Evolutionary conservation across 106 monocot genomes (phyloP).

Genomic region (Phalaenopsis equestris): DNA sequence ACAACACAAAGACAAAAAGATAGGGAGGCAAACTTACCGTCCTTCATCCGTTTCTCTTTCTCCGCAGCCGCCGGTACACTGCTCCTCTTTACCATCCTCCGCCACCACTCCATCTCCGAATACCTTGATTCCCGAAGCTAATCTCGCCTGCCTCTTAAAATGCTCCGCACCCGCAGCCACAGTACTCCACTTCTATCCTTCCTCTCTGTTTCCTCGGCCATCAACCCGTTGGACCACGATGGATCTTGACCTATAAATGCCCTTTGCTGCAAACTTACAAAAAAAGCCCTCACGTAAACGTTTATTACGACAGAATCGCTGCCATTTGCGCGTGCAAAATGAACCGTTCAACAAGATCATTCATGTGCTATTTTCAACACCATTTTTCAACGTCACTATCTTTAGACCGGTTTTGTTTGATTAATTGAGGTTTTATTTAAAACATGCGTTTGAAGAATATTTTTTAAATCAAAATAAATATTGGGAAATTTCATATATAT

Average conservation of each 20-base stretch:
- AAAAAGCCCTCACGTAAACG: neutral
- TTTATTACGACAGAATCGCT: neutral
- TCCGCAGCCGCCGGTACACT: neutral
- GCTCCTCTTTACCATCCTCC: neutral
- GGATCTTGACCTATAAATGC: neutral
- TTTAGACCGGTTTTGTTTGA: too few relatives aligned
- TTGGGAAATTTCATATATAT: too few relatives aligned
- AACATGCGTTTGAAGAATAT: too few relatives aligned
- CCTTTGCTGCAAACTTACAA: neutral
- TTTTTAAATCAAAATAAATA: too few relatives aligned
- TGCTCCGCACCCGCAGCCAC: neutral
- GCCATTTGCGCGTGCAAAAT: neutral
- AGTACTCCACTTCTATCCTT: neutral
- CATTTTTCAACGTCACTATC: too few relatives aligned
- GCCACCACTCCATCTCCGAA: slow-evolving; percentile 6
- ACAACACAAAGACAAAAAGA: neutral
- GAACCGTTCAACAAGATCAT: neutral
- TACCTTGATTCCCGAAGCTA: neutral
- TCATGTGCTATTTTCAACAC: too few relatives aligned
- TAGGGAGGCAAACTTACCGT: neutral
- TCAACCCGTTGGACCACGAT: neutral
- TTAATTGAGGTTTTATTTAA: too few relatives aligned
- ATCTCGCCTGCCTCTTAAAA: neutral
- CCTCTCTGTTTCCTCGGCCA: neutral
- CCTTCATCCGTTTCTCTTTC: neutral